Conservation (phyloP, 2,329 filamentous ascomycete genomes). For the Penicillium corylophilum region DNA sequence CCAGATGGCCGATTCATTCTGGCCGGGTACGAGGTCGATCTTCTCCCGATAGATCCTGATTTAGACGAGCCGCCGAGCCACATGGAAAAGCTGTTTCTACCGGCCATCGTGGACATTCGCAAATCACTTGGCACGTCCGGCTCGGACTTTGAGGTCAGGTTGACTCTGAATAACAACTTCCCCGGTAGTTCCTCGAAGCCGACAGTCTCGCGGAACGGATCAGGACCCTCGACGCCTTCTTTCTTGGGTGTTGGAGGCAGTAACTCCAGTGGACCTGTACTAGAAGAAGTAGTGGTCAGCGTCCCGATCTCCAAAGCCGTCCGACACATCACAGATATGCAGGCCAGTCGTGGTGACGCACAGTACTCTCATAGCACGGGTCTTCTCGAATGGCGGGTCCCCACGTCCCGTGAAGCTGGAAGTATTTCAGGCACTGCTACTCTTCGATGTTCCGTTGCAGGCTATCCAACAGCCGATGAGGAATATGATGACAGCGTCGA, state of each 20-base stretch:
- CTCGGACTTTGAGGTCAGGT: conserved; percentile 83
- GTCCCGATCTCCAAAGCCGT: conserved; percentile 78
- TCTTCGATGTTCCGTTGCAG: conserved; percentile 77
- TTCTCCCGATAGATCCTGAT: conserved; percentile 69
- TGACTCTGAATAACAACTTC: conserved; percentile 69
- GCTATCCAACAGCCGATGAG: conserved; percentile 53
- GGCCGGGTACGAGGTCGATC: conserved; percentile 89
- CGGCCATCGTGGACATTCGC: conserved; percentile 76
- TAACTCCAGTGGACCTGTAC: conserved; percentile 57
- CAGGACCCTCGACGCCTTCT: conserved; percentile 49
- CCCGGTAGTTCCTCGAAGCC: conserved; percentile 46
- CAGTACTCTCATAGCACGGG: conserved; percentile 72
- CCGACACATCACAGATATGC: conserved; percentile 78
- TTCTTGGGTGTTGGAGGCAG: conserved; percentile 55
- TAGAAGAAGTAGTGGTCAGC: conserved; percentile 76
- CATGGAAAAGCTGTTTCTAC: conserved; percentile 70
- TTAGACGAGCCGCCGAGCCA: conserved; percentile 55
- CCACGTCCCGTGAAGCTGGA: conserved; percentile 67
- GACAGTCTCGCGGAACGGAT: conserved; percentile 41
- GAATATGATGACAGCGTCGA: conserved; percentile 46
- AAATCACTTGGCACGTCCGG: conserved; percentile 73
- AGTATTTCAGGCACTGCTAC: conserved; percentile 67
- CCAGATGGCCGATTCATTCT: conserved; percentile 93
- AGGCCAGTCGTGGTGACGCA: conserved; percentile 78
- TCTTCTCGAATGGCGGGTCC: conserved; percentile 78